Evolutionary conservation across 495 filamentous ascomycete species (phyloP), one percentile per base, ranked within the genome.

Genomic region (Aspergillus cavernicola): DNA sequence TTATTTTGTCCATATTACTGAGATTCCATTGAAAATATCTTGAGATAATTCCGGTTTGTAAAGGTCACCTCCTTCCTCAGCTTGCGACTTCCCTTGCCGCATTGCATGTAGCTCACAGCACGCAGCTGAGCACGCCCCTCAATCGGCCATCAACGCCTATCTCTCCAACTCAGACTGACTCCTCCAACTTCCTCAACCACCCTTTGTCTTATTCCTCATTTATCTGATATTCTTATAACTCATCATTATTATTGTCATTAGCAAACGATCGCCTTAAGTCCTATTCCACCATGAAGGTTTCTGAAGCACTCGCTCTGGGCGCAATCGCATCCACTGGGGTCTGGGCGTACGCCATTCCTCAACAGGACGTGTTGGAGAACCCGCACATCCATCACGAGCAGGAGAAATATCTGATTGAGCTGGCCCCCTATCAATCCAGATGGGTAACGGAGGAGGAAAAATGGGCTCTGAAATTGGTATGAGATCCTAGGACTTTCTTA

Each of bases 371-470:
- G 15, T 53, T 76, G 31, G 60, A 56, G 11, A 62, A 59, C 11
- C 69, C 65, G 19, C 55, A 68, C 36, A 61, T 68, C 13, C 67
- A 70, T 28, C 62, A 64, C 50, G 52, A 66, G 19, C 52, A 61
- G 18, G 79, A 86, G 45, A 77, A 77, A 59, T 96, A 80, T 61
- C 78, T 93, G 29, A 86, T 98, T 54, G 92, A 98, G 75, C 71
- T 95, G n/a, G 75, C 81, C 13, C 92, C 90, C n/a, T 90, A 88
- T 52, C 79, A 89, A 58, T 90, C 83, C 19, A 70, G 75, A 71
- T 95, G 88, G 87, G 85, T 96, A 20, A 92, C 88, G 0, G 92
- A 98, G 60, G 90, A 96, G 24, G 84, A 96, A 72, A 98, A 98
- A 72, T 96, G 95, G 88, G 82, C 80, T 57, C 74, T 97, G 54